phyloP scores from a whole-genome alignment of 176 grass and related monocot species.

The Triticum aestivum region IWGSC_CS_RefSeq_v2.1 NC_057807.1:108798360-108798859 shows the following conservation, averaged over 20 bases:
- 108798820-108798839: slow-evolving; percentile 93
- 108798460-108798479: slow-evolving; percentile 24
- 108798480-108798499: slow-evolving; percentile 32
- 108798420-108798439: slow-evolving; percentile 42
- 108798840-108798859: slow-evolving; percentile 73
- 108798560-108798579: slow-evolving; percentile 66
- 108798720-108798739: slow-evolving; percentile 85
- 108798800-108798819: slow-evolving; percentile 69
- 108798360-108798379: slow-evolving; percentile 46
- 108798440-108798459: slow-evolving; percentile 51
- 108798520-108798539: slow-evolving; percentile 79
- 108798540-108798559: slow-evolving; percentile 73
- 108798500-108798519: slow-evolving; percentile 66
- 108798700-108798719: slow-evolving; percentile 73
- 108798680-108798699: slow-evolving; percentile 81
- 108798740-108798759: slow-evolving; percentile 69
- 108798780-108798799: slow-evolving; percentile 83
- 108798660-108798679: slow-evolving; percentile 37
- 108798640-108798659: slow-evolving; percentile 67
- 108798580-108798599: slow-evolving; percentile 70
- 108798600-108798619: slow-evolving; percentile 68
- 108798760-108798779: slow-evolving; percentile 89
- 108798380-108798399: slow-evolving; percentile 50
- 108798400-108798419: slow-evolving; percentile 24
- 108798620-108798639: slow-evolving; percentile 89